Percentiles rank a stretch among this genome's conserved stretches.
Conservation (phyloP, 352 stramenopile genomes). For the Pythium oligandrum region DNA sequence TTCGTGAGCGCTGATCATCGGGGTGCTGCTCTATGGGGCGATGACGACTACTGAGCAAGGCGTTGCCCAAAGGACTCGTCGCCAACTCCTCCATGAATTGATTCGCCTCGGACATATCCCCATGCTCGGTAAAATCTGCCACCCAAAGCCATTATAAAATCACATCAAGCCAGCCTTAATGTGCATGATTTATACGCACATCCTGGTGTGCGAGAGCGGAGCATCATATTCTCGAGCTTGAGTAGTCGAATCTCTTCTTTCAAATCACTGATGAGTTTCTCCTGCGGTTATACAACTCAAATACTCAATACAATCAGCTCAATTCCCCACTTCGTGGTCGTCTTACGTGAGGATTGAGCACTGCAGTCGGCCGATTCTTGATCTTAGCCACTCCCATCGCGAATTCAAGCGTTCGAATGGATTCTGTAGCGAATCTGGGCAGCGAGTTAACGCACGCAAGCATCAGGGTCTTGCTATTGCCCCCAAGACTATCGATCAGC, state of each 20-base stretch:
- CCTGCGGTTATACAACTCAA: slow-evolving; percentile 17
- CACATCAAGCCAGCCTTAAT: slow-evolving; percentile 2
- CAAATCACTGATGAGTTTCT: slow-evolving; percentile 66
- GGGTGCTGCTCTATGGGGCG: neutral
- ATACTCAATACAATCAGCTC: neutral
- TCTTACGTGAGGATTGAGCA: slow-evolving; percentile 58
- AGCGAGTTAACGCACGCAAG: slow-evolving; percentile 64
- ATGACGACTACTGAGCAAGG: slow-evolving; percentile 15
- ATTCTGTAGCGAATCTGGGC: slow-evolving; percentile 54
- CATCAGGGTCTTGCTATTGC: slow-evolving; percentile 78
- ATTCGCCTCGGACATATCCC: slow-evolving; percentile 8
- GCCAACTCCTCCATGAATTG: neutral
- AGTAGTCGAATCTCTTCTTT: slow-evolving; percentile 64
- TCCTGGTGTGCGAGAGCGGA: slow-evolving; percentile 55
- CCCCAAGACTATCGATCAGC: slow-evolving; percentile 63
- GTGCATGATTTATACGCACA: slow-evolving; percentile 25
- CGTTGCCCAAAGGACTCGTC: slow-evolving; percentile 16
- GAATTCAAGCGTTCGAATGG: slow-evolving; percentile 66
- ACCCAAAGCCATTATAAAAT: neutral
- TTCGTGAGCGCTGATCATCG: no score
- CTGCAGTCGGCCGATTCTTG: slow-evolving; percentile 59
- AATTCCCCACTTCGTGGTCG: neutral
- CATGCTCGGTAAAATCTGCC: slow-evolving; percentile 48
- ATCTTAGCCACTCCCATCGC: slow-evolving; percentile 79
- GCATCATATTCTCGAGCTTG: slow-evolving; percentile 67